Base-by-base conservation (phyloP, 768 basidiomycete genomes). In the Sporobolomyces phaffii region DNA sequence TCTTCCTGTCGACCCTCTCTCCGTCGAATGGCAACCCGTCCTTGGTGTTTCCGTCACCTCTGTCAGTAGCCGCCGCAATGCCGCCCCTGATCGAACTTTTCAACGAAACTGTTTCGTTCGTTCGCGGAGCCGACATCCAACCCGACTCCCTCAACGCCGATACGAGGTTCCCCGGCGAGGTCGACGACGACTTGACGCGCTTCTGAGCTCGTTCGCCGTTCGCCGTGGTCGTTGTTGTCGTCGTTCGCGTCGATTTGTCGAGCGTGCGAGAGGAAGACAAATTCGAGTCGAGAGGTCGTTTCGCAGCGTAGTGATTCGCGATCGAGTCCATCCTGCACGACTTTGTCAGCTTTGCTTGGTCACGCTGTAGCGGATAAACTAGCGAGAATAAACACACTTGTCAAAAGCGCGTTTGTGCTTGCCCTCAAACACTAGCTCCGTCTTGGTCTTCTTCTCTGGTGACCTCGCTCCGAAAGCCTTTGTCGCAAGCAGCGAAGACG, bases 351-450 rank as follows among this genome's bases (percentile, higher is more conserved):
- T n/a, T n/a, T n/a, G n/a, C n/a, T n/a, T n/a, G n/a, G n/a, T n/a
- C n/a, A n/a, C n/a, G n/a, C n/a, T n/a, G n/a, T n/a, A n/a, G n/a
- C n/a, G n/a, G n/a, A n/a, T n/a, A n/a, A n/a, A n/a, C n/a, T n/a
- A n/a, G n/a, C n/a, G n/a, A n/a, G n/a, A n/a, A n/a, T n/a, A n/a
- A n/a, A n/a, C n/a, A n/a, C n/a, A n/a, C 63, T 79, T 79, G 0
- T 90, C 91, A 29, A 94, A 80, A 76, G 86, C 84, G 26, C 81
- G 80, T 73, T 89, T 87, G 2, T 88, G 87, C 13, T 77, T 78
- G 20, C 80, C 76, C 20, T 84, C 79, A 54, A 94, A 78, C 38
- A 87, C 81, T 34, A 78, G 74, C 8, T 90, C 90, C 11, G 90
- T 52, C 50, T 33, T 91, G 76, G 88, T 84, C 57, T 84, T 87